Evolutionary conservation across 164 flowering plant genomes (phyloP), one percentile per base, ranked within the genome.

Genomic region (Vitis rupestris): DNA sequence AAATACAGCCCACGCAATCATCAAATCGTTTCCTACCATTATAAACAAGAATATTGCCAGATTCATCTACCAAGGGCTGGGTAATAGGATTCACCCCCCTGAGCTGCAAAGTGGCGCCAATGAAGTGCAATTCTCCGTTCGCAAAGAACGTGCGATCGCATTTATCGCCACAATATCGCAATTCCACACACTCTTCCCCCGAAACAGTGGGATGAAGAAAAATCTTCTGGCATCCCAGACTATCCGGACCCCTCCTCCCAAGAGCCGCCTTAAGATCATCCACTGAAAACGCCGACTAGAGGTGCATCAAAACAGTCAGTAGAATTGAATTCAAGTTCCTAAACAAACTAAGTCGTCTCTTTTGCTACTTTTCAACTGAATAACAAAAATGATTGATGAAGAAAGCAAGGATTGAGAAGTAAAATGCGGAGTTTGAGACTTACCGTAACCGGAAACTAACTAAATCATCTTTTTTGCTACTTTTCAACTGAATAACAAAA

Each of bases 101-200:
- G 47, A 96, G 88, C 63, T 96, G 99, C 76, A 96, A 76, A 5
- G 88, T 85, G 50, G 99, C 86, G 37, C 99, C 99, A 74, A 96
- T 59, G 69, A 96, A 91, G 58, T 74, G 77, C 76, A 96, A 58
- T 60, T 86, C 85, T 12, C 76, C 88, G 17, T 67, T 67, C 64
- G 68, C 27, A 23, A 23, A 23, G 27, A 23, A 23, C 27, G 27
- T 23, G 27, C 27, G 1, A 23, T 23, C 27, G 27, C 27, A 65
- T 62, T 65, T 75, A 70, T 67, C 69, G 51, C 47, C 52, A 44
- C 55, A 54, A 52, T 14, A 66, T 48, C 44, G 44, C 50, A 31
- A 59, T 60, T 52, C 27, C 7, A 65, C 17, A 3, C 15, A 37
- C 13, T 70, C 61, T 17, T 16, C 50, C 27, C 73, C 75, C 6